Conservation (phyloP, 495 filamentous ascomycete species). For the Trypethelium eluteriae region DNA sequence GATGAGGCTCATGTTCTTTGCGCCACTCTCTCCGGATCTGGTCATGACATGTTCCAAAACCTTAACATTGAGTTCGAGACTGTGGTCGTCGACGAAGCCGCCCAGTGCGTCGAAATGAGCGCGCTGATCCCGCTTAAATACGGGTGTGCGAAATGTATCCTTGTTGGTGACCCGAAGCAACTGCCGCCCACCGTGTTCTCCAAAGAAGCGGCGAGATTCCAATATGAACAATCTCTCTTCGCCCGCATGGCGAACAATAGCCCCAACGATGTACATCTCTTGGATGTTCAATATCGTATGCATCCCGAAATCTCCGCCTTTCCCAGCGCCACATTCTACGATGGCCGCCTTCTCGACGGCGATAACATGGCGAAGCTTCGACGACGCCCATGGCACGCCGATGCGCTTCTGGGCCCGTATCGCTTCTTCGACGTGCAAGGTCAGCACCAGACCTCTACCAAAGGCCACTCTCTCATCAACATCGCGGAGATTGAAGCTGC, state of each 20-base stretch:
- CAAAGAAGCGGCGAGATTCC: conserved; percentile 80
- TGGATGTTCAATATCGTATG: conserved; percentile 98
- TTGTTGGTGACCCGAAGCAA: conserved; percentile 96
- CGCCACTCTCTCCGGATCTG: conserved; percentile 88
- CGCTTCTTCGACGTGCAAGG: conserved; percentile 97
- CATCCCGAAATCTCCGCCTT: conserved; percentile 90
- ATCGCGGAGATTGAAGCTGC: conserved; percentile 76
- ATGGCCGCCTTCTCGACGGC: conserved; percentile 76
- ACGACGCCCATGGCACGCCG: conserved; percentile 74
- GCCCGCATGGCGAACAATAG: conserved; percentile 95
- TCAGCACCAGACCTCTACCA: conserved; percentile 65
- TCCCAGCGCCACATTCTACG: conserved; percentile 87
- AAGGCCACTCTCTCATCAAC: conserved; percentile 85
- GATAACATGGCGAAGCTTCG: conserved; percentile 69
- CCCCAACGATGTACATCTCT: conserved; percentile 79
- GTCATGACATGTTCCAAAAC: conserved; percentile 95
- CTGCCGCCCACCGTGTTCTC: conserved; percentile 93
- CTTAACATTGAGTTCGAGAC: conserved; percentile 96
- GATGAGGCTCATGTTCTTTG: conserved; percentile 87
- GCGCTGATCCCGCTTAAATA: conserved; percentile 96
- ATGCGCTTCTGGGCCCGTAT: conserved; percentile 74
- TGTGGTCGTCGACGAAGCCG: conserved; percentile 95
- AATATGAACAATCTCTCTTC: conserved; percentile 96
- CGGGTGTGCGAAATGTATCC: conserved; percentile 90
- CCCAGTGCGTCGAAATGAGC: conserved; percentile 94